These are phyloP conservation scores for Diaporthe sp. DNA, from an alignment of 2,329 filamentous ascomycete species.

Conservation along the genomic window DNA sequence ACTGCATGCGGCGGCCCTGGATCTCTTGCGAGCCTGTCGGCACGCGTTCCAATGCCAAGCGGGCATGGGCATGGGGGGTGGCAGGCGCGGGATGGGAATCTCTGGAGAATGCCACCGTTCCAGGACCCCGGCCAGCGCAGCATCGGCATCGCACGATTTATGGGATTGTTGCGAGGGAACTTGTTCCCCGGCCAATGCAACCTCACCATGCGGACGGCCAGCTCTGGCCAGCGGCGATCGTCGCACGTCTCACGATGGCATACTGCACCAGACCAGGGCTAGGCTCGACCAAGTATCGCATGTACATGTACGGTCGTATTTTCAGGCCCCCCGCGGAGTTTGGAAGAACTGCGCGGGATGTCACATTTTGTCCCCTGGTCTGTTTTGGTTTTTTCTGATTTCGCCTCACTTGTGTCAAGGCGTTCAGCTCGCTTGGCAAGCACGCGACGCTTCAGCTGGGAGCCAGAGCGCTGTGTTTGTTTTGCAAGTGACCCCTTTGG, in stretches of 20 bases:
- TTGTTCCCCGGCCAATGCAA: slow-evolving; percentile 21
- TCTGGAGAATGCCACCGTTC: slow-evolving; percentile 5
- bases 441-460: background rate
- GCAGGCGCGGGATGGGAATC: background rate
- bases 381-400: background rate
- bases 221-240: slow-evolving; percentile 22
- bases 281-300: background rate
- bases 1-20: slow-evolving; percentile 1
- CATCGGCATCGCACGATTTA: slow-evolving; percentile 6
- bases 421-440: slow-evolving; percentile 17
- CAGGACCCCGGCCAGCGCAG: slow-evolving; percentile 1
- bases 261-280: background rate
- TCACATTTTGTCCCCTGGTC: slow-evolving; percentile 8
- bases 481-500: background rate
- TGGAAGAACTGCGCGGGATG: background rate
- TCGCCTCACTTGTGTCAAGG: slow-evolving; percentile 19
- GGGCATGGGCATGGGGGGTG: background rate
- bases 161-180: slow-evolving; percentile 17
- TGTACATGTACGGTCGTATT: slow-evolving; percentile 26
- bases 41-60: slow-evolving; percentile 23
- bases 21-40: slow-evolving; percentile 10
- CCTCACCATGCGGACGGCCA: slow-evolving; percentile 25
- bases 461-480: background rate
- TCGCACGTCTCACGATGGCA: slow-evolving; percentile 17
- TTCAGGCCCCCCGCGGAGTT: background rate